These are phyloP conservation scores for Anisodus acutangulus DNA, from an alignment of 257 asterid species.

Conservation along the genomic window DNA sequence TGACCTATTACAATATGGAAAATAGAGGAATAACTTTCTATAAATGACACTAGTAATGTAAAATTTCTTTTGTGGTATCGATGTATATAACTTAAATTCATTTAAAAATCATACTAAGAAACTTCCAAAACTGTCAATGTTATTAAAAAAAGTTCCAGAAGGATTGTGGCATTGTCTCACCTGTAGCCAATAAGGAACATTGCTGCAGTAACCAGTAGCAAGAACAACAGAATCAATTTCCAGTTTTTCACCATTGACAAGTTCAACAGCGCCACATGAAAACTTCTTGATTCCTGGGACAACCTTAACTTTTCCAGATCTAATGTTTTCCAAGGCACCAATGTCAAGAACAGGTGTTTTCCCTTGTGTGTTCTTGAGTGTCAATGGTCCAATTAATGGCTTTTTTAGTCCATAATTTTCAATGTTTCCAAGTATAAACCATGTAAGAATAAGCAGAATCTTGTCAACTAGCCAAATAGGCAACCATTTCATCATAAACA, in stretches of 20 bases:
- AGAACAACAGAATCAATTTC: conserved; percentile 70
- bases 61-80: neutral
- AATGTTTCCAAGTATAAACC: conserved; percentile 74
- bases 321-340: conserved; percentile 69
- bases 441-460: conserved; percentile 58
- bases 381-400: conserved; percentile 70
- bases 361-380: conserved; percentile 67
- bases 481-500: conserved; percentile 71
- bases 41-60: too few relatives aligned
- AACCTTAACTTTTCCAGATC: conserved; percentile 57
- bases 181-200: conserved; percentile 94
- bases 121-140: neutral
- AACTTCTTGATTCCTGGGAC: conserved; percentile 73
- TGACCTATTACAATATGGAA: too few relatives aligned
- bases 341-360: conserved; percentile 86
- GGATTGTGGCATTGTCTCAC: conserved; percentile 47
- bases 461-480: conserved; percentile 90
- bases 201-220: conserved; percentile 92
- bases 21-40: too few relatives aligned
- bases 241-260: conserved; percentile 53
- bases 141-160: neutral
- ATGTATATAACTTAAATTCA: neutral
- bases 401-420: conserved; percentile 67
- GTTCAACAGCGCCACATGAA: conserved; percentile 52
- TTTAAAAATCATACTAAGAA: neutral